phyloP scores from a whole-genome alignment of 1,284 basidiomycete species.

The Tilletia caries region DNA sequence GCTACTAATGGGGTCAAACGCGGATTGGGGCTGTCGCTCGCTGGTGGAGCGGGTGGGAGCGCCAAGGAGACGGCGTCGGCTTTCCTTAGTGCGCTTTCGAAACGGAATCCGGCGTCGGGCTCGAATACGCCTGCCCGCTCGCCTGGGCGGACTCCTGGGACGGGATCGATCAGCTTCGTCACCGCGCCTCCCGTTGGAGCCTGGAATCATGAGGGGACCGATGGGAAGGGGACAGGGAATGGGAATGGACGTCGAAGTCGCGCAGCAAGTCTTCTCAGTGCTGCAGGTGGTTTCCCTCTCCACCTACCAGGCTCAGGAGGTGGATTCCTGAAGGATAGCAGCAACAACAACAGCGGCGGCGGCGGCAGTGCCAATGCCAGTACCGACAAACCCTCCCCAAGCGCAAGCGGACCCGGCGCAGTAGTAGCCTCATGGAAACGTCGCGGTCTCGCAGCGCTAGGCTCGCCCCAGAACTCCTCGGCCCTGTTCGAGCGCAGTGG shows the following conservation, averaged over 20 bases:
- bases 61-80: neutral
- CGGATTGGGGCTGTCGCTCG: no score
- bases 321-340: neutral
- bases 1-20: no score
- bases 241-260: neutral
- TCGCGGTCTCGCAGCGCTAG: neutral
- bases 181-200: no score
- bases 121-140: no score
- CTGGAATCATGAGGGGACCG: no score
- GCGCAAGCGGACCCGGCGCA: no score
- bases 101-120: neutral
- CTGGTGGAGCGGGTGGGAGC: slow-evolving; percentile 1
- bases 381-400: no score
- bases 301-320: neutral
- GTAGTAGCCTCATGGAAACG: slow-evolving; percentile 8
- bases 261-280: neutral
- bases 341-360: neutral
- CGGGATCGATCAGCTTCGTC: no score
- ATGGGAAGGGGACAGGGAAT: no score
- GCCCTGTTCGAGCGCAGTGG: neutral
- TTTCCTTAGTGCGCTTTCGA: neutral
- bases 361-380: neutral
- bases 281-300: neutral
- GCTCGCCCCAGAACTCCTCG: neutral
- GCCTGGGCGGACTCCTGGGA: no score